Conservation (phyloP, 2,329 filamentous ascomycete genomes). For the Eutypa lata region DNA sequence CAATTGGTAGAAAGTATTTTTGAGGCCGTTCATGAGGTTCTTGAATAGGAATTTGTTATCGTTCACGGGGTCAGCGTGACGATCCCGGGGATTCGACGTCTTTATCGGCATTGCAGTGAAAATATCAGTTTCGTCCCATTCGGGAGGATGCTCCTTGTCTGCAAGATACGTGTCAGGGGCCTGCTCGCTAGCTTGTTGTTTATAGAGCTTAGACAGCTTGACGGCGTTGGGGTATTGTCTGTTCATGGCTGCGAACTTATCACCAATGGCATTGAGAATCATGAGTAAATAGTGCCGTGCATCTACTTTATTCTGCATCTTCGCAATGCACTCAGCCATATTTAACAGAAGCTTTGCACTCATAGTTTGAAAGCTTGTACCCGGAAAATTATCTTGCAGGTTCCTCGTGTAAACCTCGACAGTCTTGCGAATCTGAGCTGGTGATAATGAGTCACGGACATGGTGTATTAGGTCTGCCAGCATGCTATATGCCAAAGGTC, state of each 20-base stretch:
- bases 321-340: constrained; percentile 97
- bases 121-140: constrained; percentile 98
- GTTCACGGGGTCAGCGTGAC: constrained; percentile 82
- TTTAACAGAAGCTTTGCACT: constrained; percentile 95
- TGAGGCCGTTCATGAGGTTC: constrained; percentile 91
- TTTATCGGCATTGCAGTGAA: constrained; percentile 96
- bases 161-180: constrained; percentile 77
- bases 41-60: constrained; percentile 99
- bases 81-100: constrained; percentile 84
- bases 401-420: constrained; percentile 98
- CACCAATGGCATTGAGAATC: constrained; percentile 95
- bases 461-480: constrained; percentile 97
- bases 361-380: constrained; percentile 99
- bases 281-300: constrained; percentile 94
- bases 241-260: constrained; percentile 99
- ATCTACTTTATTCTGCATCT: constrained; percentile 88
- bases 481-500: constrained; percentile 96
- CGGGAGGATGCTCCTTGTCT: constrained; percentile 74
- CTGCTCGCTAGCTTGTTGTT: constrained; percentile 62
- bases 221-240: constrained; percentile 91
- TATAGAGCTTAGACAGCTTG: constrained; percentile 79
- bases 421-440: constrained; percentile 90
- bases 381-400: constrained; percentile 90
- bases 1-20: constrained; percentile 94
- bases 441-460: constrained; percentile 81